Evolutionary conservation across 257 asterid species (phyloP), one percentile per base, ranked within the genome.

Genomic region (Ehretia macrophylla): DNA sequence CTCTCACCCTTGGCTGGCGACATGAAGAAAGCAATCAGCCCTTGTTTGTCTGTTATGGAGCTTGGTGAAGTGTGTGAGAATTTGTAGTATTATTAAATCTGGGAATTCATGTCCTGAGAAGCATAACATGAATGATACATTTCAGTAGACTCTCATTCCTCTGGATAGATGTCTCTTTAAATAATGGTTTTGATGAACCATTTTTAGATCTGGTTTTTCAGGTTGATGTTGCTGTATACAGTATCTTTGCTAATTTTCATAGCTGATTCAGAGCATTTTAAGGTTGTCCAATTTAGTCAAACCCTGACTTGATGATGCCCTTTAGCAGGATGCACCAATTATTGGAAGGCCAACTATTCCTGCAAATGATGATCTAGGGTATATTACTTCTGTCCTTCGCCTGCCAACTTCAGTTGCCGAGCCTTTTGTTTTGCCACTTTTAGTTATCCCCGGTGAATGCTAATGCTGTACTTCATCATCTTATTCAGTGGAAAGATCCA

Each of bases 271-370:
- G 35, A 3, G 6, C 35, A 47, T 51, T 51, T 10, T 9, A 51
- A 20, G 32, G 8, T 16, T 20, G 21, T 58, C 57, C 40, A 5
- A 10, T 14, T 32, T 48, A 13, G 16, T 13, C 27, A 27, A 11
- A 51, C 60, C 62, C 52, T 56, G 50, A 68, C 69, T 71, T 65
- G 51, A 12, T 65, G 51, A 12, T 42, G 60, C 23, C 51, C 61
- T 75, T 63, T 71, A 75, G 84, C 97, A 77, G 76, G 84, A 64
- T 67, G 82, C 76, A 17, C 97, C 97, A 52, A 76, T 92, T 68
- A 81, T 92, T 60, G 99, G 99, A 52, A 86, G 91, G 79, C 99
- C 99, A 60, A 84, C 96, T 52, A 77, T 88, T 66, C 67, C 68
- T 35, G 82, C 82, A 62, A 66, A 60, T 32, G 97, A 86, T 80